Evolutionary conservation across 1,139 yeast species (phyloP).

Genomic region (Meyerozyma athensensis): DNA sequence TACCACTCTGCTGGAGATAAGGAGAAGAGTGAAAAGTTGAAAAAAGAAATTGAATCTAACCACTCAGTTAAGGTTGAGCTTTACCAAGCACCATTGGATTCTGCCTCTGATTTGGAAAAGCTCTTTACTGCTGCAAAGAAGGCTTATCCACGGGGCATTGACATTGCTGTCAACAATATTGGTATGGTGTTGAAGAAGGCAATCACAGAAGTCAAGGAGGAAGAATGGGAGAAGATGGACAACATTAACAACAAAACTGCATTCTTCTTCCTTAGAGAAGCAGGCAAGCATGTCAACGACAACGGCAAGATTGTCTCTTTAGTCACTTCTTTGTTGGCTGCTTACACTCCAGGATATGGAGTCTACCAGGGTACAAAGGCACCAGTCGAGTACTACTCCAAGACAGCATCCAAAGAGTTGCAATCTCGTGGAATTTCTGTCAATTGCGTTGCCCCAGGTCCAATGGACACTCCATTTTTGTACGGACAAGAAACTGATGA

Average conservation of each 20-base stretch:
- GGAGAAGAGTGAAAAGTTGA: slow-evolving; percentile 34
- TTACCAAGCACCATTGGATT: slow-evolving; percentile 43
- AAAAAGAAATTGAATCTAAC: slow-evolving; percentile 28
- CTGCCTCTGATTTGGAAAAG: slow-evolving; percentile 35
- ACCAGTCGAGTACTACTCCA: slow-evolving; percentile 55
- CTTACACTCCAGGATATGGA: slow-evolving; percentile 55
- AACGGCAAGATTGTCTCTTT: slow-evolving; percentile 53
- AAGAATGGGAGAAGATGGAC: slow-evolving; percentile 53
- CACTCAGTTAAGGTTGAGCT: slow-evolving; percentile 36
- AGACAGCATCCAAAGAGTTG: slow-evolving; percentile 56
- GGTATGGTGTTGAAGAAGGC: slow-evolving; percentile 66
- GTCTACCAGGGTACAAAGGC: slow-evolving; percentile 59
- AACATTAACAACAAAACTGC: slow-evolving; percentile 54
- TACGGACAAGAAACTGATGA: slow-evolving; percentile 55
- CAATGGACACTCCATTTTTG: slow-evolving; percentile 69
- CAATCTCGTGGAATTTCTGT: slow-evolving; percentile 45
- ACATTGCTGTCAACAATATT: slow-evolving; percentile 62
- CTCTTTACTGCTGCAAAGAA: slow-evolving; percentile 44
- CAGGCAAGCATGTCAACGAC: slow-evolving; percentile 45
- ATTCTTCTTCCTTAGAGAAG: slow-evolving; percentile 57
- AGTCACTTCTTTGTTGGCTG: slow-evolving; percentile 63
- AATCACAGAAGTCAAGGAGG: slow-evolving; percentile 42
- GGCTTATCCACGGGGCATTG: slow-evolving; percentile 46
- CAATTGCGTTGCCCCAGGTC: slow-evolving; percentile 64
- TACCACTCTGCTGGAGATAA: slow-evolving; percentile 45